Evolutionary conservation across 129 eudicot genomes (phyloP).

Genomic region (Ambrosia trifida): DNA sequence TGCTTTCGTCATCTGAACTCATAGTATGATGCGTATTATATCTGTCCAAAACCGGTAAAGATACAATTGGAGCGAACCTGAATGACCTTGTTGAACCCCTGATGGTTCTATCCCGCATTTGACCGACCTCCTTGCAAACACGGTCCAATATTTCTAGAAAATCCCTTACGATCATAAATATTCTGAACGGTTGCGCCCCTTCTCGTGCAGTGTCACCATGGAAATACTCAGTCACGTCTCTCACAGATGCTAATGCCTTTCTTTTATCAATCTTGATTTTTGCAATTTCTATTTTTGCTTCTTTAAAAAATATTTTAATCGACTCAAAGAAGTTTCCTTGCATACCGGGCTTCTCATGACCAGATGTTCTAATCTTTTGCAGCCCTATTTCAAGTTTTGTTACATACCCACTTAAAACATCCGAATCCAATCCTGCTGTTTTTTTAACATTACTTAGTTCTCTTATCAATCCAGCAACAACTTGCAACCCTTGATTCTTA

Average conservation of each 20-base stretch:
- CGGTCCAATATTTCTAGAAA: slow-evolving; percentile 72
- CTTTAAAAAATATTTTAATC: slow-evolving; percentile 63
- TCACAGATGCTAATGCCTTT: slow-evolving; percentile 64
- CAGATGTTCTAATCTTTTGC: slow-evolving; percentile 56
- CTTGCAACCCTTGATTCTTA: slow-evolving; percentile 74
- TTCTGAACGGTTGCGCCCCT: slow-evolving; percentile 86
- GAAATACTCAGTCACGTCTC: slow-evolving; percentile 84
- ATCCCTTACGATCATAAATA: slow-evolving; percentile 87
- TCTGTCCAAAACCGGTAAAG: slow-evolving; percentile 75
- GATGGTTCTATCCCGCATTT: slow-evolving; percentile 62
- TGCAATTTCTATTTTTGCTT: slow-evolving; percentile 62
- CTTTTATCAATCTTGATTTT: slow-evolving; percentile 63
- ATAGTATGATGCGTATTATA: slow-evolving; percentile 48
- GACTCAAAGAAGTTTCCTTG: slow-evolving; percentile 71
- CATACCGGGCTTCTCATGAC: slow-evolving; percentile 61
- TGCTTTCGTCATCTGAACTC: slow-evolving; percentile 78
- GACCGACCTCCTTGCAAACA: slow-evolving; percentile 91
- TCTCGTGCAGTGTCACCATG: slow-evolving; percentile 90
- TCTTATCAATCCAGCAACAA: slow-evolving; percentile 73
- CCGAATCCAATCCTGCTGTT: slow-evolving; percentile 98
- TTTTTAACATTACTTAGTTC: slow-evolving; percentile 74
- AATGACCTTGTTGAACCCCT: slow-evolving; percentile 80
- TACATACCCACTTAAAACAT: slow-evolving; percentile 72
- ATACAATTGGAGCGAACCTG: slow-evolving; percentile 70
- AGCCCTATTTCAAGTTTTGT: slow-evolving; percentile 81